These are phyloP conservation scores for Penicillium robsamsonii DNA, from an alignment of 495 filamentous ascomycete species.

Conservation along the genomic window DNA sequence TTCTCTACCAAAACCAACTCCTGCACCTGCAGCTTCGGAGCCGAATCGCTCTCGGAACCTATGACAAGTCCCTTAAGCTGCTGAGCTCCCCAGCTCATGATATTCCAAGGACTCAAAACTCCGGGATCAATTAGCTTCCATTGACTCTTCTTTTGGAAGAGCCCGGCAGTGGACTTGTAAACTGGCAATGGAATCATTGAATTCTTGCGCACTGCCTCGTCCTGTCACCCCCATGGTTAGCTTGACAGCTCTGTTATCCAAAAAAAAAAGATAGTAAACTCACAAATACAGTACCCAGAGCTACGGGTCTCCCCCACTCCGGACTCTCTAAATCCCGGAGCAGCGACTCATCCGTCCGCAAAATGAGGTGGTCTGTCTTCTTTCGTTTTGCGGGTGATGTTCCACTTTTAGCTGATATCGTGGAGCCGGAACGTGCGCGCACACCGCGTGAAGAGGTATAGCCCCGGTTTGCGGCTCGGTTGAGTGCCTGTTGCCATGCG, in stretches of 20 bases:
- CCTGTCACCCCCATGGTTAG: slow-evolving; percentile 28
- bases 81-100: slow-evolving; percentile 73
- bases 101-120: slow-evolving; percentile 52
- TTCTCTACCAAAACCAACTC: slow-evolving; percentile 54
- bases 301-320: slow-evolving; percentile 82
- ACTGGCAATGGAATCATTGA: slow-evolving; percentile 65
- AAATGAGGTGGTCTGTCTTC: slow-evolving; percentile 51
- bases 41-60: slow-evolving; percentile 33
- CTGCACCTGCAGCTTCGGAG: slow-evolving; percentile 34
- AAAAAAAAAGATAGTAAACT: neutral
- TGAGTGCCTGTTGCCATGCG: slow-evolving; percentile 78
- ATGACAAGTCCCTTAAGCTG: slow-evolving; percentile 63
- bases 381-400: slow-evolving; percentile 11
- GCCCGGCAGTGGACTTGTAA: slow-evolving; percentile 60
- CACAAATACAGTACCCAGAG: slow-evolving; percentile 74
- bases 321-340: slow-evolving; percentile 67
- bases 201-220: slow-evolving; percentile 66
- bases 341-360: slow-evolving; percentile 68
- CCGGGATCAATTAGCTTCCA: slow-evolving; percentile 56
- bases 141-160: slow-evolving; percentile 45
- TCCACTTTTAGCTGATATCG: slow-evolving; percentile 6
- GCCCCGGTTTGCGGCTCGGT: slow-evolving; percentile 64
- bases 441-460: slow-evolving; percentile 50
- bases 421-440: slow-evolving; percentile 24
- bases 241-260: neutral